Evolutionary conservation across 257 asterid genomes (phyloP), one percentile per base, ranked within the genome.

Genomic region (Gardenia jasminoides): DNA sequence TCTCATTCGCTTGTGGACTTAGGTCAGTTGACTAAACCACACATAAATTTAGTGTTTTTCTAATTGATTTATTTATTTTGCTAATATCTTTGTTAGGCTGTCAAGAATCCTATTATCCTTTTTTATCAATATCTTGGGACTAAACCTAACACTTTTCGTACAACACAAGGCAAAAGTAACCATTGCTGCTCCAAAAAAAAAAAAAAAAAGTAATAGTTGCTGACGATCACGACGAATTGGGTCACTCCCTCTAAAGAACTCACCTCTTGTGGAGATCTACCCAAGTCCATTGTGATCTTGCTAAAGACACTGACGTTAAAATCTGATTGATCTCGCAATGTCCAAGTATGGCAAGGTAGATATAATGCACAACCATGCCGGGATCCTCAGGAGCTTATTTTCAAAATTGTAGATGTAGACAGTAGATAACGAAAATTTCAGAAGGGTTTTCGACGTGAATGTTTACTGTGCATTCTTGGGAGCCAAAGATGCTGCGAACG

Each of bases 281-380:
- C 0, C 91, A 91, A 84, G 84, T 91, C 24, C 98, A 90, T 43
- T 93, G 97, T 59, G 93, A 93, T 76, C 90, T 93, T 41, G 85
- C 98, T 3, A 80, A 73, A 24, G 92, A 86, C 30, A 33, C 62
- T 5, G 92, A 91, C 24, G 89, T 89, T 16, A 74, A 30, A 82
- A 80, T 54, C 71, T 79, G 46, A 86, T 93, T 7, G 86, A 88
- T n/a, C 17, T 62, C 16, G 86, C 96, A 0, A 72, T 93, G n/a
- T 69, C 90, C 61, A 82, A 81, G 70, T 82, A 84, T 73, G 93
- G 94, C 2, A 82, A 84, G 52, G 87, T 93, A 4, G 97, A 93
- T 78, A 85, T 93, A 82, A 91, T 93, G 97, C 91, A 86, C 90
- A 93, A 87, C 90, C 91, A 91, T 67, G 98, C 98, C 20, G 98